A percentile compares a stretch with the other conserved stretches of the same genome.
These are phyloP conservation scores for Amylocystis lapponica DNA, from an alignment of 768 basidiomycete species.

Conservation along the genomic window DNA sequence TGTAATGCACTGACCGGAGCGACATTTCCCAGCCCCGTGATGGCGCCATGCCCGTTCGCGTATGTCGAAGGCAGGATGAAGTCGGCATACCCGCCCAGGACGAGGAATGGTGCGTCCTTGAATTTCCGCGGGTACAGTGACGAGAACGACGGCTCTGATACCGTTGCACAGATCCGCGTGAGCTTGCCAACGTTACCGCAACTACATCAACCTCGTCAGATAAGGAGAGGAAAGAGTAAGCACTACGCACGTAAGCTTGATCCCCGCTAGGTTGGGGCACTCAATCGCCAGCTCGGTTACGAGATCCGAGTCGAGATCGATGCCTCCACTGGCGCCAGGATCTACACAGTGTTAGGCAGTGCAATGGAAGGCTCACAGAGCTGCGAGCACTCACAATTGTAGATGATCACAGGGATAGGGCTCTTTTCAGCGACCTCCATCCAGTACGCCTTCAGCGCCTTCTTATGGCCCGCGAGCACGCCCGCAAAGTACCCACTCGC, in stretches of 20 bases:
- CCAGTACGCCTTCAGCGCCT: conserved; percentile 76
- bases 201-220: conserved; percentile 30
- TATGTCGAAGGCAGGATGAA: conserved; percentile 71
- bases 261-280: conserved; percentile 74
- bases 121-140: conserved; percentile 63
- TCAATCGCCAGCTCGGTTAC: conserved; percentile 74
- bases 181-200: conserved; percentile 92
- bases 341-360: conserved; percentile 35
- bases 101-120: conserved; percentile 65
- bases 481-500: conserved; percentile 85
- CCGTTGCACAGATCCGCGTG: conserved; percentile 70
- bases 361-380: conserved; percentile 4
- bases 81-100: conserved; percentile 82
- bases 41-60: conserved; percentile 79
- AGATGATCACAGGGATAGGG: conserved; percentile 83
- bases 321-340: conserved; percentile 83
- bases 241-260: conserved; percentile 80
- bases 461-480: conserved; percentile 50
- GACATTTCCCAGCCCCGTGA: conserved; percentile 84
- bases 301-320: conserved; percentile 87
- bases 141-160: conserved; percentile 52
- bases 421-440: conserved; percentile 71
- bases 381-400: conserved; percentile 61
- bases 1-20: conserved; percentile 60
- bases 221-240: not conserved